These are phyloP conservation scores for Gynandropsis gynandra DNA, from an alignment of 345 rosid genomes.

Conservation along the genomic window DNA sequence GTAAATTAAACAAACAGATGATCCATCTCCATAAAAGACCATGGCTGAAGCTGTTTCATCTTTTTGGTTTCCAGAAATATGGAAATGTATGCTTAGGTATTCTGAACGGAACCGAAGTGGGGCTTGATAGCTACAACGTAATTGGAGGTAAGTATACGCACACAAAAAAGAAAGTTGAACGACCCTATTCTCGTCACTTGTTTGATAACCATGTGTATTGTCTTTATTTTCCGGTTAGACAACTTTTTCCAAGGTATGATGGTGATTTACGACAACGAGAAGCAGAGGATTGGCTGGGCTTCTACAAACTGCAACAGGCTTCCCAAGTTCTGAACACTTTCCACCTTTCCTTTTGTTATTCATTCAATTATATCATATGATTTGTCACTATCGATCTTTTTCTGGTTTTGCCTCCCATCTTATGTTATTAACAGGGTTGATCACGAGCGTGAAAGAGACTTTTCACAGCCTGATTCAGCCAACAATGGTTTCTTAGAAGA, in stretches of 20 bases:
- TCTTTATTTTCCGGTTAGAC: too few species aligned
- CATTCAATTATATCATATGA: slow-evolving; percentile 1
- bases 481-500: slow-evolving; percentile 32
- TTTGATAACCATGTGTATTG: too few species aligned
- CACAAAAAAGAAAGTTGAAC: too few species aligned
- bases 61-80: slow-evolving; percentile 30
- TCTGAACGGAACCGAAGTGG: slow-evolving; percentile 54
- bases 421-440: slow-evolving; percentile 40
- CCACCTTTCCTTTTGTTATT: slow-evolving; percentile 18
- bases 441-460: slow-evolving; percentile 31
- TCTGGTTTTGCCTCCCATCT: slow-evolving; percentile 5
- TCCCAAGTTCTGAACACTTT: slow-evolving; percentile 49
- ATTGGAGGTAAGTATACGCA: slow-evolving; percentile 53
- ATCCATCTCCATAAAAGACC: not conserved
- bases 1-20: not conserved
- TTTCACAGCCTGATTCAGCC: slow-evolving; percentile 36
- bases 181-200: too few species aligned
- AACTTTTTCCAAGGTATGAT: slow-evolving; percentile 53
- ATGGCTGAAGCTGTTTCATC: slow-evolving; percentile 17
- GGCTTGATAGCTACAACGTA: slow-evolving; percentile 38
- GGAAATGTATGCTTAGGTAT: slow-evolving; percentile 89
- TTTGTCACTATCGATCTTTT: slow-evolving; percentile 22
- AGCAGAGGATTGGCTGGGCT: slow-evolving; percentile 64
- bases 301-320: slow-evolving; percentile 47
- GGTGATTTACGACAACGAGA: slow-evolving; percentile 75